Base-by-base conservation (phyloP, 345 rosid genomes). In the Hypericum perforatum region DNA sequence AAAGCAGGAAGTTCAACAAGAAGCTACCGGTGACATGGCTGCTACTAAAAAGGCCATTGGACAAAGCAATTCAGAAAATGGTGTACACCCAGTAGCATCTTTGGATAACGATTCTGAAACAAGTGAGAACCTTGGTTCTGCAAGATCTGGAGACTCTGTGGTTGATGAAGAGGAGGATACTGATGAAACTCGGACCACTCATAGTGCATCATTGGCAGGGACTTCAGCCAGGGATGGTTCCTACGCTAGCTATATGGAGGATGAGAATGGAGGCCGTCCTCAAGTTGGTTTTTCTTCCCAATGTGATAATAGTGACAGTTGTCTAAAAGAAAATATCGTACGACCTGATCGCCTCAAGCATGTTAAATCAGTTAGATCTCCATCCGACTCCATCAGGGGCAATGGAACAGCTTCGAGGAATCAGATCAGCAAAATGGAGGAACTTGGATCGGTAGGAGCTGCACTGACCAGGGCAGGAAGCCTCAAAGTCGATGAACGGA, bases 361-460 rank as follows among this genome's bases (percentile, higher is more conserved):
- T 66, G 82, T 81, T 63, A 91, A 75, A 64, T 84, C 98, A 53
- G 92, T 87, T 63, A 75, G 87, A 57, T 81, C 91, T 48, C 70
- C 78, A 41, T 49, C 79, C n/a, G 94, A 84, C 41, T 55, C 73
- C 6, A 51, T 59, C 44, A 64, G 76, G 64, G 64, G 66, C 69
- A 74, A 55, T 69, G 82, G 77, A 63, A 67, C 55, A 49, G 58
- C 54, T 51, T 63, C 63, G 59, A 64, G 51, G 62, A 76, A 59
- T 60, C 70, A 54, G 49, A 65, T 59, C 29, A 58, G 53, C 45
- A 79, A 74, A 66, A 54, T 55, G 37, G 64, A 62, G 70, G 85
- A 77, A 61, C 49, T 49, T 32, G 66, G 55, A 43, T 44, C 52
- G 41, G 15, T 11, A 37, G 65, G 43, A 47, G 74, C 73, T 40